Conservation (phyloP, 768 basidiomycete genomes). For the Pleurotus cornucopiae region DNA sequence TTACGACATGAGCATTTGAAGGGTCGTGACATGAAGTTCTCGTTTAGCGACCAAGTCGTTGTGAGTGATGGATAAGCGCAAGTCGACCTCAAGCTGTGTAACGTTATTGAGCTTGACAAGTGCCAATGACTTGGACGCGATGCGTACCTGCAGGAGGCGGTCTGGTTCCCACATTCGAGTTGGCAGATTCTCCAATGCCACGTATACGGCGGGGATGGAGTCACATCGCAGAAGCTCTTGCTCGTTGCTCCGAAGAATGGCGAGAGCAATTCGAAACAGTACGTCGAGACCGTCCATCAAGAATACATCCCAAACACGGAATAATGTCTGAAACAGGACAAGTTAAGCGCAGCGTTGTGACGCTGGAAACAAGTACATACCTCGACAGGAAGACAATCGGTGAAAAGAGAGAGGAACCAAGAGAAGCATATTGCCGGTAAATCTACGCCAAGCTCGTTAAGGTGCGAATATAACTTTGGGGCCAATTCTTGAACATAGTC, state of each 20-base stretch:
- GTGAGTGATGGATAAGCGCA: constrained; percentile 49
- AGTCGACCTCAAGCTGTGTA: constrained; percentile 51
- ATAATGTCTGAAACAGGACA: constrained; percentile 61
- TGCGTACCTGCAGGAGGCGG: constrained; percentile 77
- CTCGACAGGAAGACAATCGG: constrained; percentile 94
- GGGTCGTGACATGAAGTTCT: constrained; percentile 42
- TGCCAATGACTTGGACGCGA: not conserved
- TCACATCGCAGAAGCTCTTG: constrained; percentile 79
- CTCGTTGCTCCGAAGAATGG: constrained; percentile 81
- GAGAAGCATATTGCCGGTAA: constrained; percentile 95
- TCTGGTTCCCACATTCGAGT: constrained; percentile 94
- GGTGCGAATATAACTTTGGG: constrained; percentile 73
- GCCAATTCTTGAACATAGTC: constrained; percentile 79
- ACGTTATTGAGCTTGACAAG: not conserved
- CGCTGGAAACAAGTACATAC: constrained; percentile 34
- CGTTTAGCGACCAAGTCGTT: constrained; percentile 53
- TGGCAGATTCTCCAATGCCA: constrained; percentile 83
- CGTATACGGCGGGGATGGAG: constrained; percentile 86
- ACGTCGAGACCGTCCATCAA: constrained; percentile 91
- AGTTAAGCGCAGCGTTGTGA: not conserved
- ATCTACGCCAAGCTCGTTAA: constrained; percentile 81
- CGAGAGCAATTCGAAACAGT: constrained; percentile 85
- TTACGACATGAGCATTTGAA: constrained; percentile 37
- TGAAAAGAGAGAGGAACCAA: constrained; percentile 96
- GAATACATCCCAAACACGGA: constrained; percentile 95